These are phyloP conservation scores for Saccharomycopsis capsularis DNA, from an alignment of 805 yeast genomes.

Conservation along the genomic window DNA sequence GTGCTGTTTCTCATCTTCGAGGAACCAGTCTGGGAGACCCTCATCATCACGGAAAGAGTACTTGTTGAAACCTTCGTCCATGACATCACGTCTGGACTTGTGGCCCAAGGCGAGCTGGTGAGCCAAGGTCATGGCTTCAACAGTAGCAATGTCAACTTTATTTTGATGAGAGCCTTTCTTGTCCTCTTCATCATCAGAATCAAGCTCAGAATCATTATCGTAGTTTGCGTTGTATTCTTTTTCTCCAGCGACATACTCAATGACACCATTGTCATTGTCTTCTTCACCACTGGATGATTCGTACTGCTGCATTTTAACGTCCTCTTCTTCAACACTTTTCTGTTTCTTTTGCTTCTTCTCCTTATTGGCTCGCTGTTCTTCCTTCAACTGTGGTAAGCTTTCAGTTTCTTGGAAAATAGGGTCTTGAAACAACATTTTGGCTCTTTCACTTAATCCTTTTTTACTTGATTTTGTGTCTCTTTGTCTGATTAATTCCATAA, in stretches of 20 bases:
- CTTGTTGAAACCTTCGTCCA: conserved; percentile 90
- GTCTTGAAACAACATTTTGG: conserved; percentile 42
- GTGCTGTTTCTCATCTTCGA: conserved; percentile 86
- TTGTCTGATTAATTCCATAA: conserved; percentile 49
- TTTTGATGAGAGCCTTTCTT: conserved; percentile 45
- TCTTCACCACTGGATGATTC: conserved; percentile 24
- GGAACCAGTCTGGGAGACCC: conserved; percentile 93
- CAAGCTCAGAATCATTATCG: conserved; percentile 41
- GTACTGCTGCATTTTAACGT: conserved; percentile 22
- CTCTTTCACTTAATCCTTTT: conserved; percentile 33
- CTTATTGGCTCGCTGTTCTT: conserved; percentile 7
- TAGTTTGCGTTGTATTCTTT: conserved; percentile 28
- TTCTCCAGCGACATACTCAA: conserved; percentile 42
- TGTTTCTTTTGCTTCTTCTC: not conserved
- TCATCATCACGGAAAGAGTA: conserved; percentile 88
- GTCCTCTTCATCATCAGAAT: conserved; percentile 30
- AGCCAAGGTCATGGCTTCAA: conserved; percentile 96
- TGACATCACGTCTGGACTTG: conserved; percentile 70
- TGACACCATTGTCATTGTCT: conserved; percentile 28
- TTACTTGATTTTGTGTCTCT: conserved; percentile 35
- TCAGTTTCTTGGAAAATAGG: conserved; percentile 40
- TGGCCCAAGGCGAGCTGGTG: conserved; percentile 92
- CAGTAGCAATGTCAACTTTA: conserved; percentile 79
- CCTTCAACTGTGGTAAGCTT: conserved; percentile 18
- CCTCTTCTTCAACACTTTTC: conserved; percentile 20